Evolutionary conservation across 2,329 filamentous ascomycete species (phyloP), one percentile per base, ranked within the genome.

Genomic region (Didymella keratinophila): DNA sequence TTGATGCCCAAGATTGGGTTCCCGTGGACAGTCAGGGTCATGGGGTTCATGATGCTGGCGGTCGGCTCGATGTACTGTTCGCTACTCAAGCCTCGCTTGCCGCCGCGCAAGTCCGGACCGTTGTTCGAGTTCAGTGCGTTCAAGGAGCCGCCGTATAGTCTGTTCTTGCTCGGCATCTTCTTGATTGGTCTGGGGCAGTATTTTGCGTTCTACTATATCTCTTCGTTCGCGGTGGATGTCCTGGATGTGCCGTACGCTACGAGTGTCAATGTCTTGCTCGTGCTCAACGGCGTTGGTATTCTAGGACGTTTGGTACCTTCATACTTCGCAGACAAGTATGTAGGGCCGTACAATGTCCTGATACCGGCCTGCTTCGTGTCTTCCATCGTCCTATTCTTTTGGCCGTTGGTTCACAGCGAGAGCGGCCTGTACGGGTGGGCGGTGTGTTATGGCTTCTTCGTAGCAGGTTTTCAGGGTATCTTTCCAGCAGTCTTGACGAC

Each of bases 1-100:
- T 74, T 89, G 11, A 75, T 89, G 1, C 84, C 86, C 0, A 79
- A 78, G 18, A 76, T 89, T 3, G 88, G 88, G 0, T 90, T 89
- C 66, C 79, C 80, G 0, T 89, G 87, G 86, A 87, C 88, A 0
- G 81, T 88, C n/a, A 79, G 87, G 0, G 81, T 83, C 0, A 80
- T 89, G 61, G 87, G 84, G 0, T 83, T 90, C 50, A 80, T 90
- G 30, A 84, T 86, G 25, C 63, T 89, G 2, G 80, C 76, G 0
- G 78, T 76, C 0, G 71, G 78, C 0, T 54, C 60, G 0, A 47
- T 75, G 16, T 77, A 78, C 23, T 64, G 75, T n/a, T 67, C 71
- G 0, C 69, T 81, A 36, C 73, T 81, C 46, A 72, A 72, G 14
- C 78, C 79, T 2, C 66, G 80, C 4, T 60, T 82, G 2, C 79